Conservation (phyloP, 768 basidiomycete genomes). For the Lactifluus hygrophoroides region DNA sequence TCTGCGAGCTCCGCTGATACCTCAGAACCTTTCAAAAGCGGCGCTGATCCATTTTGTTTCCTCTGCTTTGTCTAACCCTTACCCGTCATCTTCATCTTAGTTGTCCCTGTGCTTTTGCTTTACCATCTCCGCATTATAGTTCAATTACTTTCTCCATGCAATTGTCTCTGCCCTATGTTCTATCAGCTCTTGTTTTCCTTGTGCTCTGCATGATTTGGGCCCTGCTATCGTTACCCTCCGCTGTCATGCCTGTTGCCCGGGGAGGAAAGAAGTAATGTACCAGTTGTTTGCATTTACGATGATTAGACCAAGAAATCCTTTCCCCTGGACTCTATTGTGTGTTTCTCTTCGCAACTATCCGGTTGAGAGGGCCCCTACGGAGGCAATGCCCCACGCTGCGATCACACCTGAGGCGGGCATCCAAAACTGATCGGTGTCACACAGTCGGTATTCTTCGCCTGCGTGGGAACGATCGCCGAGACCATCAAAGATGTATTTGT, state of each 20-base stretch:
- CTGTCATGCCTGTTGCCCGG: neutral
- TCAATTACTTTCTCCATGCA: slow-evolving; percentile 7
- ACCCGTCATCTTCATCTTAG: neutral
- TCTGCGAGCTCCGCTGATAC: slow-evolving; percentile 15
- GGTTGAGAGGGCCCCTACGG: neutral
- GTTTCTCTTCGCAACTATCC: neutral
- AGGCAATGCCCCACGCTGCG: slow-evolving; percentile 1
- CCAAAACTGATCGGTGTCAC: slow-evolving; percentile 16
- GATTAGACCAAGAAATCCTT: slow-evolving; percentile 4
- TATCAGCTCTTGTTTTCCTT: slow-evolving; percentile 9
- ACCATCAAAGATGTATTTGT: neutral
- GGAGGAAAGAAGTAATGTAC: slow-evolving; percentile 18
- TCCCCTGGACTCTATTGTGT: neutral
- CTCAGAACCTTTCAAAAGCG: slow-evolving; percentile 5
- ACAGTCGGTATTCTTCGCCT: slow-evolving; percentile 1
- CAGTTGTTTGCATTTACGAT: slow-evolving; percentile 3
- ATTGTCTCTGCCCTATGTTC: slow-evolving; percentile 15
- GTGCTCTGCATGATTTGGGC: slow-evolving; percentile 12
- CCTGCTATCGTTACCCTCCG: slow-evolving; percentile 6
- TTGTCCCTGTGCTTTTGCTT: slow-evolving; percentile 10
- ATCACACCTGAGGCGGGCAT: neutral
- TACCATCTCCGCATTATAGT: slow-evolving; percentile 20
- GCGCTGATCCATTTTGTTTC: slow-evolving; percentile 3
- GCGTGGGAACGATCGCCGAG: slow-evolving; percentile 17
- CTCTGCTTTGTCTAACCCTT: slow-evolving; percentile 9